Evolutionary conservation across 768 basidiomycete genomes (phyloP).

Genomic region (Mycena kentingensis): DNA sequence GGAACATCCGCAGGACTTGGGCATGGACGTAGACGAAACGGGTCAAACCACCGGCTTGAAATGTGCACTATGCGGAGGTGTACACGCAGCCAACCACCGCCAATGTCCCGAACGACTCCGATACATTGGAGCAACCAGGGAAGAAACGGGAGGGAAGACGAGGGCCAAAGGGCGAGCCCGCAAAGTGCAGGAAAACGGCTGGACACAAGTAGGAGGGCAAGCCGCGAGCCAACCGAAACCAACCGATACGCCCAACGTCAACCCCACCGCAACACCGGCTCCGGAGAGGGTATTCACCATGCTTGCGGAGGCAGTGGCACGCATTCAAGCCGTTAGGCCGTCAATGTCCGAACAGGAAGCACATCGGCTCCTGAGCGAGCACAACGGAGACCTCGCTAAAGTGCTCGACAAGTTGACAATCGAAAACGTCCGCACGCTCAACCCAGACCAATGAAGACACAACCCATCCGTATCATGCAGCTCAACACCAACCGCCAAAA

Average conservation of each 20-base stretch:
- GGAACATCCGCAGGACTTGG: not conserved
- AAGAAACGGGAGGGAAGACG: not conserved
- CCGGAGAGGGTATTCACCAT: not conserved
- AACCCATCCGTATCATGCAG: slow-evolving; percentile 5
- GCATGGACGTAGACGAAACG: not conserved
- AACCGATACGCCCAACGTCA: not conserved
- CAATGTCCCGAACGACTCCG: not conserved
- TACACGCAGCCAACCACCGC: not conserved
- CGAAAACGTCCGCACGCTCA: not conserved
- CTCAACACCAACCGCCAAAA: slow-evolving; percentile 10
- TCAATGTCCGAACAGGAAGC: not conserved
- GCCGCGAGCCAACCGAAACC: not conserved
- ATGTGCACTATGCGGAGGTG: not conserved
- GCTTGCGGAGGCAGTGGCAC: not conserved
- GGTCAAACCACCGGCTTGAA: not conserved
- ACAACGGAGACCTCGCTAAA: not conserved
- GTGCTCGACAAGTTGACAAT: not conserved
- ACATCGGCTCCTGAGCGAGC: not conserved
- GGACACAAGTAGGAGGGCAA: not conserved
- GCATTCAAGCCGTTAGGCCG: not conserved
- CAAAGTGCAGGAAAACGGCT: not conserved
- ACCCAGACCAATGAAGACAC: not conserved
- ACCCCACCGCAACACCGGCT: not conserved
- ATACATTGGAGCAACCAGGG: not conserved
- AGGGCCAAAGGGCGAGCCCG: not conserved